Conservation (phyloP, 108 stramenopile species). For the Skeletonema tropicum region DNA sequence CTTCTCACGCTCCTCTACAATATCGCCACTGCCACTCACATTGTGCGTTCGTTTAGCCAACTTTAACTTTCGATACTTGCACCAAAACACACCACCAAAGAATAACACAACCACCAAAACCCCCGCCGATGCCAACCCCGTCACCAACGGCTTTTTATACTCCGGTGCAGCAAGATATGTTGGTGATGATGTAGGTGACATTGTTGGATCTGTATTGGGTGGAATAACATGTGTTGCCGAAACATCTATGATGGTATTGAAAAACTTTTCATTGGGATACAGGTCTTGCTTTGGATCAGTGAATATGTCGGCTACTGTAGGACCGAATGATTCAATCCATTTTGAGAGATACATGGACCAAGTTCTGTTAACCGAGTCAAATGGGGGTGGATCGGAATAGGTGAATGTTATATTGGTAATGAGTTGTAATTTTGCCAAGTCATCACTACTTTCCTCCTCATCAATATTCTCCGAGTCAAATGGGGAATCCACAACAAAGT, state of each 20-base stretch:
- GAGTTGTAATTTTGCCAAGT: slow-evolving; percentile 23
- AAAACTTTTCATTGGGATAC: slow-evolving; percentile 36
- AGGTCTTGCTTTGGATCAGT: slow-evolving; percentile 35
- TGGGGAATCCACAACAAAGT: slow-evolving; percentile 11
- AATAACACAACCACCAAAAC: slow-evolving; percentile 4
- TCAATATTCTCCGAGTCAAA: slow-evolving; percentile 21
- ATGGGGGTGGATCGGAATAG: no score
- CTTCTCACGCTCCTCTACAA: neutral
- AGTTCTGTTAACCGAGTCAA: no score
- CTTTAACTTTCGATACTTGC: neutral
- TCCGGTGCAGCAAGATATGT: slow-evolving; percentile 30
- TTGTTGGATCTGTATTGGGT: slow-evolving; percentile 13
- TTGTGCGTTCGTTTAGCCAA: neutral
- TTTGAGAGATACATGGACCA: slow-evolving; percentile 38
- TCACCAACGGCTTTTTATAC: slow-evolving; percentile 6
- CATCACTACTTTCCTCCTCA: neutral
- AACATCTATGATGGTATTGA: slow-evolving; percentile 31
- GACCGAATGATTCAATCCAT: slow-evolving; percentile 48
- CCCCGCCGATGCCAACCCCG: slow-evolving; percentile 12
- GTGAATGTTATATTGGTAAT: slow-evolving; percentile 37
- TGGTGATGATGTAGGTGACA: slow-evolving; percentile 25
- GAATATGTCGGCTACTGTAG: slow-evolving; percentile 35
- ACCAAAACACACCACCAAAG: neutral
- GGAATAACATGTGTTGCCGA: slow-evolving; percentile 26
- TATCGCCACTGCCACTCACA: neutral